A percentile compares a stretch with the other conserved stretches of the same genome.
phyloP scores from a whole-genome alignment of 495 filamentous ascomycete genomes.

The Entonaema liquescens region DNA sequence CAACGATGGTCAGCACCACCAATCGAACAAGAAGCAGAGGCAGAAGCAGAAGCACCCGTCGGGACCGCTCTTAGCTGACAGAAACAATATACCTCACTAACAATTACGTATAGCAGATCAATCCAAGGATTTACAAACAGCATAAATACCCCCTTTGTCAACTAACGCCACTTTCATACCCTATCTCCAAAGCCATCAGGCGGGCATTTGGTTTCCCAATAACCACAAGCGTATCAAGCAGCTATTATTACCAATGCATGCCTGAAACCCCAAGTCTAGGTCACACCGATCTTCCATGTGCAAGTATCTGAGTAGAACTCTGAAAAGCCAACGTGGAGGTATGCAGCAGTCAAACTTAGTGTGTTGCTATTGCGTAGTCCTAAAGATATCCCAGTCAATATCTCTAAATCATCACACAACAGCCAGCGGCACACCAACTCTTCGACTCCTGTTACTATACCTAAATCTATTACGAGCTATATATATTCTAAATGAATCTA shows the following conservation, averaged over 20 bases:
- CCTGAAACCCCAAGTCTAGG: not conserved
- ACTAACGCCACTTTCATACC: not conserved
- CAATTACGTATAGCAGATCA: not conserved
- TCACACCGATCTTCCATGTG: not conserved
- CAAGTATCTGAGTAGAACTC: not conserved
- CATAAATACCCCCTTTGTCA: not conserved
- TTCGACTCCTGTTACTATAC: not conserved
- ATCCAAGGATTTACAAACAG: not conserved
- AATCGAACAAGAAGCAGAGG: slow-evolving; percentile 1
- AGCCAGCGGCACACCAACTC: not conserved
- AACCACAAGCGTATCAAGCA: not conserved
- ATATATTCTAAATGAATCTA: not conserved
- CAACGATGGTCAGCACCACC: slow-evolving; percentile 26
- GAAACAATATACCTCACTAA: not conserved
- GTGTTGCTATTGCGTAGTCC: slow-evolving; percentile 7
- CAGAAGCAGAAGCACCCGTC: not conserved
- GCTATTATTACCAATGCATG: not conserved
- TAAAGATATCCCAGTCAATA: not conserved
- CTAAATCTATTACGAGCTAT: not conserved
- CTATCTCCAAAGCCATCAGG: not conserved
- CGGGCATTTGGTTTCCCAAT: not conserved
- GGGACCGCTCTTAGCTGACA: not conserved
- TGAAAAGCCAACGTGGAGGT: not conserved
- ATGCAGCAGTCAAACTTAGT: not conserved
- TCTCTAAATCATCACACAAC: not conserved